A percentile compares a stretch with the other conserved stretches of the same genome.
Conservation (phyloP, 495 filamentous ascomycete species). For the Aspergillus steynii region DNA sequence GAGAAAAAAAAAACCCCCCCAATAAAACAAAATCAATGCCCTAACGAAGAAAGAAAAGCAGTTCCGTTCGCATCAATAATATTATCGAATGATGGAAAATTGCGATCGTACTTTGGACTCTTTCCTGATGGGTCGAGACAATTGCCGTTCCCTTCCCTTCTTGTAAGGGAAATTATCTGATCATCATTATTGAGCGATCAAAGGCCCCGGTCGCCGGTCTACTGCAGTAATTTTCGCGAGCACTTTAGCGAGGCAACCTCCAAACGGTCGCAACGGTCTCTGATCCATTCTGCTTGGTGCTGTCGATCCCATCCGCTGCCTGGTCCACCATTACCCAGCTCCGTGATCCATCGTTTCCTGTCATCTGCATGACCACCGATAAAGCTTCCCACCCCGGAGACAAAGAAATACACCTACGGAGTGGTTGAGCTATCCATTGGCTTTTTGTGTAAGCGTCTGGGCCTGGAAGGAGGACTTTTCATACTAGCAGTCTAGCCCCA, state of each 20-base stretch:
- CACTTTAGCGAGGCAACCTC: conserved; percentile 8
- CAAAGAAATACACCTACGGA: background rate
- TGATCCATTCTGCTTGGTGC: conserved; percentile 16
- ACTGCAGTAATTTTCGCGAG: background rate
- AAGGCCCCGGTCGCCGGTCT: conserved; percentile 4
- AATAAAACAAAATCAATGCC: background rate
- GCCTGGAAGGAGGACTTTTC: background rate
- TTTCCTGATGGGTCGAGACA: conserved; percentile 32
- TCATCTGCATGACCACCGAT: conserved; percentile 8
- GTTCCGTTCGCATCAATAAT: background rate
- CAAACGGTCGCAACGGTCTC: conserved; percentile 21
- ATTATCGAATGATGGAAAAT: conserved; percentile 20
- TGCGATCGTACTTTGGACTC: conserved; percentile 36
- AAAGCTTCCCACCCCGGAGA: conserved; percentile 9
- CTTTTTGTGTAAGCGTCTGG: background rate
- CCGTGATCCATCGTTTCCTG: conserved; percentile 19
- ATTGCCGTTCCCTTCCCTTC: conserved; percentile 29
- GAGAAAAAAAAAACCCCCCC: background rate
- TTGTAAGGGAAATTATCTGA: conserved; percentile 32
- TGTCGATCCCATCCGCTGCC: conserved; percentile 20
- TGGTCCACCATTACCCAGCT: conserved; percentile 17
- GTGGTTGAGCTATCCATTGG: background rate
- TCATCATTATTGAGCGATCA: conserved; percentile 33
- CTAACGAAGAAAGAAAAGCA: background rate
- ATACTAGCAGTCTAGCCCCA: conserved; percentile 1